phyloP scores from a whole-genome alignment of 1,284 basidiomycete genomes.

The Fomitiporia mediterranea region DNA sequence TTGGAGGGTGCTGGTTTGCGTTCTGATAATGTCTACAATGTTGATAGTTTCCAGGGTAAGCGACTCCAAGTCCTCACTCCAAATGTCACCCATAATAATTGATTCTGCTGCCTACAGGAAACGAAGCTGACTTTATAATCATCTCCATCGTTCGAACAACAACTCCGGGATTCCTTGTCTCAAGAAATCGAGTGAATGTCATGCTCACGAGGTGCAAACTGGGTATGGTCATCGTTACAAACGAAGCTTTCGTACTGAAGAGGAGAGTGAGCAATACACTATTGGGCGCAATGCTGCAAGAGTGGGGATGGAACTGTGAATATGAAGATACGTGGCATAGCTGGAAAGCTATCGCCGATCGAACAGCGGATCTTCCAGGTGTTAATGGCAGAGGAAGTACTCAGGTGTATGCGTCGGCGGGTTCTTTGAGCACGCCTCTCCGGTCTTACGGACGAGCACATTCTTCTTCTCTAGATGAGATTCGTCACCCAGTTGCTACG shows the following conservation, averaged over 20 bases:
- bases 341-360: constrained; percentile 23
- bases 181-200: constrained; percentile 41
- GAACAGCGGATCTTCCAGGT: constrained; percentile 9
- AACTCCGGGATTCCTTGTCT: constrained; percentile 38
- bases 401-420: no score
- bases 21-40: constrained; percentile 46
- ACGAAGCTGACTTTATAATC: constrained; percentile 41
- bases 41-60: constrained; percentile 49
- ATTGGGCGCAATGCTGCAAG: constrained; percentile 29
- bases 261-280: constrained; percentile 34
- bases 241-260: constrained; percentile 33
- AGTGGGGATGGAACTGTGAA: constrained; percentile 23
- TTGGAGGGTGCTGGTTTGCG: constrained; percentile 35
- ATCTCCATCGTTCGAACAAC: constrained; percentile 41
- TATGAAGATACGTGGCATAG: constrained; percentile 24
- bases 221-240: constrained; percentile 41
- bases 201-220: constrained; percentile 43
- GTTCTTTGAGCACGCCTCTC: no score
- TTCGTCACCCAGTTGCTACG: no score
- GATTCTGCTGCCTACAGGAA: constrained; percentile 33
- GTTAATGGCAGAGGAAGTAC: neutral
- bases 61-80: neutral
- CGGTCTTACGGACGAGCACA: no score
- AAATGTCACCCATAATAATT: no score
- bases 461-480: no score